phyloP scores from a whole-genome alignment of 129 eudicot species.

The Escallonia rubra region DNA sequence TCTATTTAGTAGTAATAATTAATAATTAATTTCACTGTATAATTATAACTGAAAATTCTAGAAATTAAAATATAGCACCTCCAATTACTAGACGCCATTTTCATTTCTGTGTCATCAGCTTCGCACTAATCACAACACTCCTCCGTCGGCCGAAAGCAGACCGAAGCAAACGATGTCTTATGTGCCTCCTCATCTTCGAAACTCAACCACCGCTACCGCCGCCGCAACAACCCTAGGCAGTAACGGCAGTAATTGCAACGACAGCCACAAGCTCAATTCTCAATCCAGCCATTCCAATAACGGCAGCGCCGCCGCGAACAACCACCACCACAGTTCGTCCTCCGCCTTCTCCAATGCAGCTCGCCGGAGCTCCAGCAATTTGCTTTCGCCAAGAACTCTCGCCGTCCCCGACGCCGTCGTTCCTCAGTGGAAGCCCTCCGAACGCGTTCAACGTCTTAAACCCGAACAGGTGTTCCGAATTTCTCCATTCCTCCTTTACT shows the following conservation, averaged over 20 bases:
- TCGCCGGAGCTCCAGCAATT: constrained; percentile 52
- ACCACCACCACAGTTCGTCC: constrained; percentile 8
- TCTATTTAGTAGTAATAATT: no score
- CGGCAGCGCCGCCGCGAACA: constrained; percentile 15
- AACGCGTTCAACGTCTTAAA: constrained; percentile 68
- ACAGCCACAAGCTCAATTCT: constrained; percentile 25
- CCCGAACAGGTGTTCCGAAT: constrained; percentile 52
- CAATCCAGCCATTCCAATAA: constrained; percentile 24
- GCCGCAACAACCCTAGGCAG: constrained; percentile 21
- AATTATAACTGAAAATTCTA: no score
- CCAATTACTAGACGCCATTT: no score
- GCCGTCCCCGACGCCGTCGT: constrained; percentile 42
- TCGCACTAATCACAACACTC: no score
- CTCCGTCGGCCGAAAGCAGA: no score
- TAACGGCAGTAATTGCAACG: constrained; percentile 22
- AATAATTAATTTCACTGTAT: no score
- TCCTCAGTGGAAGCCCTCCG: constrained; percentile 80
- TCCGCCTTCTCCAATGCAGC: constrained; percentile 37
- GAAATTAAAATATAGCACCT: no score
- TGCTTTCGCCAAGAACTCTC: constrained; percentile 29
- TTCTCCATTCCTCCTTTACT: background rate
- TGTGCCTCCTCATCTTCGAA: constrained; percentile 85
- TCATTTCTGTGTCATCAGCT: no score
- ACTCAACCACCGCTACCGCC: constrained; percentile 35
- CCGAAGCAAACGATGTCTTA: constrained; percentile 47